Percentiles rank a stretch among this genome's conserved stretches.
Conservation (phyloP, 2,329 filamentous ascomycete genomes). For the Mariannaea sp. region DNA sequence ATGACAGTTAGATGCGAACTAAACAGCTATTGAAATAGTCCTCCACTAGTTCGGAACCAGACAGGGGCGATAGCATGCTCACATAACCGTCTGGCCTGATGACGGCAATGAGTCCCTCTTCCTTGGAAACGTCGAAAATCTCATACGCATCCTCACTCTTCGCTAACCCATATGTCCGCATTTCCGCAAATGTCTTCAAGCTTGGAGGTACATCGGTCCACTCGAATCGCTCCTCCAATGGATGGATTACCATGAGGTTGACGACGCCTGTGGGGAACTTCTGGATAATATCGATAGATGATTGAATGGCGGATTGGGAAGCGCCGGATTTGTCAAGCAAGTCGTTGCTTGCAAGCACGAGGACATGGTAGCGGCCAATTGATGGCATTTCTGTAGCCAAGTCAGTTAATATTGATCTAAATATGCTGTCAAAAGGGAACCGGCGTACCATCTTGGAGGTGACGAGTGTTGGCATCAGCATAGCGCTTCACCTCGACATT, state of each 20-base stretch:
- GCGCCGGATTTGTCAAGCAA: constrained; percentile 6
- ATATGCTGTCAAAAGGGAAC: background rate
- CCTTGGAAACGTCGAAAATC: background rate
- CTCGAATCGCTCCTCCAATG: constrained; percentile 16
- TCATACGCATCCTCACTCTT: constrained; percentile 9
- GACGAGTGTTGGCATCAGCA: constrained; percentile 14
- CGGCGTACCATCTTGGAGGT: constrained; percentile 20
- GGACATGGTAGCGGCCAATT: constrained; percentile 13
- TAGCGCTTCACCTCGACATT: constrained; percentile 14
- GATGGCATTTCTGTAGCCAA: constrained; percentile 9
- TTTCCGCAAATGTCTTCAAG: constrained; percentile 15
- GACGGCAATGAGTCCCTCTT: background rate
- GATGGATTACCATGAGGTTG: constrained; percentile 12
- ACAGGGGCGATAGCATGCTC: background rate
- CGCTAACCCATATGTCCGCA: constrained; percentile 15
- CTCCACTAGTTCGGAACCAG: background rate
- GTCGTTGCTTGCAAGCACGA: constrained; percentile 11
- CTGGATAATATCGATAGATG: background rate
- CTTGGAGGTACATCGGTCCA: constrained; percentile 12
- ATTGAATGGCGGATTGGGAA: background rate
- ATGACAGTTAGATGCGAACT: background rate
- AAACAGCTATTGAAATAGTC: background rate
- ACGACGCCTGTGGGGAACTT: constrained; percentile 9
- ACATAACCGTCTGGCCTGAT: background rate
- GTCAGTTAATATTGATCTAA: background rate